Evolutionary conservation across 208 protist genomes (phyloP), one percentile per base, ranked within the genome.

Genomic region (Trypanosoma scelopori): DNA sequence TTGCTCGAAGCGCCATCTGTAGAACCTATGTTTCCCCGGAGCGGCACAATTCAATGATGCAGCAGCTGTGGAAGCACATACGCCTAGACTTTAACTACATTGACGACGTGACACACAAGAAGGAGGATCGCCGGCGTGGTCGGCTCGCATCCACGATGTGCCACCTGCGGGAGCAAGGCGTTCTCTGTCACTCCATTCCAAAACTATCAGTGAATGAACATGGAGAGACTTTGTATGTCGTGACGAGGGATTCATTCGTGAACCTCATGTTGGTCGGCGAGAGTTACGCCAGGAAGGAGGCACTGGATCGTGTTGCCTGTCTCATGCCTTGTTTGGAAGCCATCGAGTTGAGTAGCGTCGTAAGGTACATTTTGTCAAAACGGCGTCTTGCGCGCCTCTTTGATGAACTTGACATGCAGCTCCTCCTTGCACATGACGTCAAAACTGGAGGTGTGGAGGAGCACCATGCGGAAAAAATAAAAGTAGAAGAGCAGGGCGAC

Each of bases 51-150:
- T 56, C 68, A 46, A 82, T 94, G 25, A 75, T 86, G 64, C 48
- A 80, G 51, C 82, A 91, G 55, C 61, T 94, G 27, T 64, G 76
- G 81, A 59, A 84, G 25, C 88, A 94, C 74, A 85, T 94, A 49
- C 63, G 77, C n/a, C 58, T 94, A 12, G 85, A 94, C 46, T 65
- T 94, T 59, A 53, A 55, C 16, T 81, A 77, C 49, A 76, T 94
- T 58, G 88, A 94, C 43, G 78, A 82, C 12, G 65, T 87, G 16
- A 71, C 81, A 15, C 30, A 52, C 25, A 69, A 71, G 37, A 89
- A 87, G 56, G 82, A 79, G 27, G 56, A 66, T 64, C 82, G 81
- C 1, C 85, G 88, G 4, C 84, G 79, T 16, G 43, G 68, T 3
- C 76, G 88, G 11, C 81, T 94, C 12, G 65, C 70, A 42, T 85